These are phyloP conservation scores for Funneliformis geosporum DNA, from an alignment of 192 early-diverging fungal genomes.

Conservation along the genomic window DNA sequence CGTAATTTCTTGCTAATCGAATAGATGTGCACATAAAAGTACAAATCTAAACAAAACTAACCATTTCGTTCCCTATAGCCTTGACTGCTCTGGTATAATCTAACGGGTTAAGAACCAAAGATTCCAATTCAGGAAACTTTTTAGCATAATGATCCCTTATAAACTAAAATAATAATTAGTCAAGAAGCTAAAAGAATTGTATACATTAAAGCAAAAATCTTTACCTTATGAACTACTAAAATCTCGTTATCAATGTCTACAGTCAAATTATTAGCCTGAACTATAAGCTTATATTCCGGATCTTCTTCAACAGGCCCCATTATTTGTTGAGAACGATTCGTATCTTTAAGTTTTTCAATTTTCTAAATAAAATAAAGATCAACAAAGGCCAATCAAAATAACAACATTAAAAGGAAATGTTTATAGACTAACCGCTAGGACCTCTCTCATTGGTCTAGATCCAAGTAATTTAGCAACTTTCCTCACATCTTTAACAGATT, in stretches of 20 bases:
- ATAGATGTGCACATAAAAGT: neutral
- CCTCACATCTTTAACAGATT: constrained; percentile 54
- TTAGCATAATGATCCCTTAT: constrained; percentile 88
- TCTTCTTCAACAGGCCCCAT: constrained; percentile 76
- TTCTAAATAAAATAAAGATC: constrained; percentile 37
- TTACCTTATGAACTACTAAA: constrained; percentile 81
- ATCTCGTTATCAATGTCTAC: constrained; percentile 90
- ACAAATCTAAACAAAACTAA: constrained; percentile 19
- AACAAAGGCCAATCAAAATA: neutral
- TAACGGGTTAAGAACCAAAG: constrained; percentile 81
- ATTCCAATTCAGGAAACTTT: constrained; percentile 91
- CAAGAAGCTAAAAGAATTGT: neutral
- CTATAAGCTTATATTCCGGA: constrained; percentile 85
- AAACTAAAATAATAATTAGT: constrained; percentile 52
- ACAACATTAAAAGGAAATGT: constrained; percentile 6
- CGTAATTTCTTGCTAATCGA: constrained; percentile 16
- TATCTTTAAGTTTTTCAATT: constrained; percentile 53
- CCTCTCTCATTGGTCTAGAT: constrained; percentile 58
- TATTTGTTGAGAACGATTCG: constrained; percentile 42
- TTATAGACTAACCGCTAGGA: constrained; percentile 58
- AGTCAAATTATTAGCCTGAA: constrained; percentile 82
- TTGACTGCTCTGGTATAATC: constrained; percentile 89
- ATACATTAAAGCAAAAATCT: neutral
- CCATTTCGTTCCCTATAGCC: constrained; percentile 71
- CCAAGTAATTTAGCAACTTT: constrained; percentile 66